A percentile compares a stretch with the other conserved stretches of the same genome.
Conservation (phyloP, 1,139 yeast genomes). For the Trichomonascaceae sp. region DNA sequence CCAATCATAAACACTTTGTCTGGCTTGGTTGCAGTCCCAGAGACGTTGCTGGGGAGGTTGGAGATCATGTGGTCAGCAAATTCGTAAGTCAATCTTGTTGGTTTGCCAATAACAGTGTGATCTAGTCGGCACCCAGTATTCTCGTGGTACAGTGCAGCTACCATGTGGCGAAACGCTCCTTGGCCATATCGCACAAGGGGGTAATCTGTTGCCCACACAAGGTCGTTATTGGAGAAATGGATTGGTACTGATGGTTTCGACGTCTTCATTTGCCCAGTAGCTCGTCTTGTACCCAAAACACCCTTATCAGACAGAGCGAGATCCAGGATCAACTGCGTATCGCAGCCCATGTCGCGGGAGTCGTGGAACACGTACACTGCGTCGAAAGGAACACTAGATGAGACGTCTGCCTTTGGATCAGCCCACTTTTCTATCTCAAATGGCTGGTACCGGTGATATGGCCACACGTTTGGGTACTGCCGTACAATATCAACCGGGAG, state of each 20-base stretch:
- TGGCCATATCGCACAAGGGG: constrained; percentile 76
- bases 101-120: constrained; percentile 70
- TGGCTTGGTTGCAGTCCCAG: constrained; percentile 8
- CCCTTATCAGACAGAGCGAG: constrained; percentile 55
- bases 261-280: constrained; percentile 4
- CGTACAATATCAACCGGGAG: constrained; percentile 62
- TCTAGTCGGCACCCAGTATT: constrained; percentile 38
- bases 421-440: constrained; percentile 39
- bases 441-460: constrained; percentile 46
- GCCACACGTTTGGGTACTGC: constrained; percentile 50
- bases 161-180: constrained; percentile 66
- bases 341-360: constrained; percentile 83
- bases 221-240: constrained; percentile 75
- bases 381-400: constrained; percentile 40
- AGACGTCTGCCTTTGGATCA: constrained; percentile 20
- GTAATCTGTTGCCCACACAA: constrained; percentile 84
- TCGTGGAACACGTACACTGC: constrained; percentile 83
- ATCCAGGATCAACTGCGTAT: constrained; percentile 66
- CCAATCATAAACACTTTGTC: constrained; percentile 77
- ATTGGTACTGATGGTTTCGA: constrained; percentile 59
- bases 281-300: constrained; percentile 46
- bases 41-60: constrained; percentile 10
- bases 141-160: constrained; percentile 51
- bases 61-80: constrained; percentile 53
- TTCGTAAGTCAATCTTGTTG: constrained; percentile 66